These are phyloP conservation scores for Leccinum rimulosum DNA, from an alignment of 768 basidiomycete genomes.

Conservation along the genomic window DNA sequence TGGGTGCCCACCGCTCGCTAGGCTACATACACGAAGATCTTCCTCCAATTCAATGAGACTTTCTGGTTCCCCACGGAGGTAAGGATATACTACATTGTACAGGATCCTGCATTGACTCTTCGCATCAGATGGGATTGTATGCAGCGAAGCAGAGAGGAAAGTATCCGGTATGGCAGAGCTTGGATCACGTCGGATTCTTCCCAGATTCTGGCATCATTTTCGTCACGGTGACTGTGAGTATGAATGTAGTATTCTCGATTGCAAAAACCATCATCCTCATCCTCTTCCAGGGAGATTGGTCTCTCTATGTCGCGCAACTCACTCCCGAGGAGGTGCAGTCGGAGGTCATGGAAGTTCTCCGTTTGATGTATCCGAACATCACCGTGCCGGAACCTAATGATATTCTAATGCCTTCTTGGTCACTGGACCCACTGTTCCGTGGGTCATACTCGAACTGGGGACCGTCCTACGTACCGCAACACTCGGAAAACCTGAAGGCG, in stretches of 20 bases:
- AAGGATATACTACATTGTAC: not conserved
- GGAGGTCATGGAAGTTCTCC: conserved; percentile 58
- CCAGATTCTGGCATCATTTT: conserved; percentile 53
- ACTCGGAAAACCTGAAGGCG: conserved; percentile 56
- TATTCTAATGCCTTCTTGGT: conserved; percentile 58
- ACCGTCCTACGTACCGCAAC: conserved; percentile 50
- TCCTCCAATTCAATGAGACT: conserved; percentile 57
- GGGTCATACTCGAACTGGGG: conserved; percentile 70
- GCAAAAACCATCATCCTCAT: not conserved
- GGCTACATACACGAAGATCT: conserved; percentile 67
- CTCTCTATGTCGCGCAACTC: conserved; percentile 55
- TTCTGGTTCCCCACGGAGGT: conserved; percentile 58
- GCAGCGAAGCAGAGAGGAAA: conserved; percentile 56
- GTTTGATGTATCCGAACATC: conserved; percentile 54
- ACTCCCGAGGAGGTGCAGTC: conserved; percentile 43
- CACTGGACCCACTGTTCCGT: conserved; percentile 41
- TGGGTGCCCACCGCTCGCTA: conserved; percentile 12
- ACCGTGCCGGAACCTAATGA: conserved; percentile 54
- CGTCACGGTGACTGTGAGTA: conserved; percentile 28
- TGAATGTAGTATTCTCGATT: not conserved
- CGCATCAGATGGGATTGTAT: conserved; percentile 43
- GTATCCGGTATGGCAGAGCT: conserved; percentile 67
- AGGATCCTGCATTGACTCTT: not conserved
- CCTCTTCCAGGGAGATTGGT: conserved; percentile 52
- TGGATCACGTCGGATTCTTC: conserved; percentile 57